Evolutionary conservation across 192 early-diverging fungal genomes (phyloP).

Genomic region (Lobosporangium transversale): DNA sequence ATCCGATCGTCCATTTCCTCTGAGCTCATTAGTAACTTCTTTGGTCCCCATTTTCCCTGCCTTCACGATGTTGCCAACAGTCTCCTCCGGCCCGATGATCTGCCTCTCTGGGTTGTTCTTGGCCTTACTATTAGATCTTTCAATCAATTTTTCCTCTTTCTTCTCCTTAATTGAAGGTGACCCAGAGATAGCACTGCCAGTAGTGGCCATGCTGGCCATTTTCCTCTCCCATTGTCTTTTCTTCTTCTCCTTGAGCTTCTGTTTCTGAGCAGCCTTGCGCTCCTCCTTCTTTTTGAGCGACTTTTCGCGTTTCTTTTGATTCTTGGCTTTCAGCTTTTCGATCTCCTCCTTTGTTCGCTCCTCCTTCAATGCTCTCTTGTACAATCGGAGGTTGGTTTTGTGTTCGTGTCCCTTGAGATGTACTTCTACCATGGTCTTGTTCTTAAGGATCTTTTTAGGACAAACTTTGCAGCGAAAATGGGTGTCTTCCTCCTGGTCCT

Average conservation of each 20-base stretch:
- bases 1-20: too few relatives aligned
- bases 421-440: constrained; percentile 42
- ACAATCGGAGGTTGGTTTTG: constrained; percentile 34
- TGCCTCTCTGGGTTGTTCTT: too few relatives aligned
- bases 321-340: constrained; percentile 34
- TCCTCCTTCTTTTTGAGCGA: constrained; percentile 37
- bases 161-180: not conserved
- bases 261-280: constrained; percentile 27
- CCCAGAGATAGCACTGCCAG: constrained; percentile 5
- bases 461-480: constrained; percentile 54
- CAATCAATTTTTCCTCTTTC: not conserved
- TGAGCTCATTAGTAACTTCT: too few relatives aligned
- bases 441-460: constrained; percentile 47
- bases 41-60: too few relatives aligned
- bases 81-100: too few relatives aligned
- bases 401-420: constrained; percentile 41
- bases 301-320: constrained; percentile 47
- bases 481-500: constrained; percentile 31
- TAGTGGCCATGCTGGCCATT: constrained; percentile 27
- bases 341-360: constrained; percentile 40
- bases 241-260: constrained; percentile 53
- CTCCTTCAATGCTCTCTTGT: constrained; percentile 43
- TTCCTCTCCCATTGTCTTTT: constrained; percentile 49
- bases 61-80: too few relatives aligned
- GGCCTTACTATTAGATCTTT: not conserved